Evolutionary conservation across 2,329 filamentous ascomycete species (phyloP), one percentile per base, ranked within the genome.

Genomic region (Truncatella angustata): DNA sequence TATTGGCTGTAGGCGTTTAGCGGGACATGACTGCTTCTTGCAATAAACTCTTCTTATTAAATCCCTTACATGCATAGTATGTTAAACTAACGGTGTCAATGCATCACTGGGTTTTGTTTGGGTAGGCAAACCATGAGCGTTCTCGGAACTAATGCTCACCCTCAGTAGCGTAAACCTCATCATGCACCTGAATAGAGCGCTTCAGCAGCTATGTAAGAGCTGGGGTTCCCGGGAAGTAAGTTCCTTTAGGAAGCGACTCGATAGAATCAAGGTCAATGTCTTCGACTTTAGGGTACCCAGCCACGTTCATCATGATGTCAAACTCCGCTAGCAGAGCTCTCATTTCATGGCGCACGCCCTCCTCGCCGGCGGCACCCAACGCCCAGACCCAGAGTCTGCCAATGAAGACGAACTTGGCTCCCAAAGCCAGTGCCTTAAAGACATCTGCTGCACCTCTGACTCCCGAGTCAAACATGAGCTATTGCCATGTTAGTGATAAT

Each of bases 371-470:
- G 51, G 84, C 82, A 36, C 75, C 75, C 9, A 86, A 62, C 0
- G 77, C 82, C 74, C 77, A 86, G 26, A 86, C 73, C 80, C 79
- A 85, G 3, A 84, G 66, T 5, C 82, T 65, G 0, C 82, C 82
- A 1, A 86, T 71, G 55, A 84, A 85, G 16, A 85, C 81, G 56
- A 84, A 84, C 57, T 80, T 80, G 0, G 82, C 83, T 2, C 83
- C 82, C 6, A 86, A 66, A 1, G 81, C 81, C 12, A 86, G 68
- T 1, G 82, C 82, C 61, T 86, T 86, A 62, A 81, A 76, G 10
- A 85, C 73, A 59, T 85, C 82, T 12, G 77, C 73, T 2, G 77
- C 80, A 4, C 77, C 74, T 1, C 81, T 72, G 1, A 86, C 68
- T 3, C 83, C 82, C 1, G 76, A 82, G 65, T 86, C 82, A 63